phyloP scores from a whole-genome alignment of 345 rosid species.

The Gossypioides kirkii region DNA sequence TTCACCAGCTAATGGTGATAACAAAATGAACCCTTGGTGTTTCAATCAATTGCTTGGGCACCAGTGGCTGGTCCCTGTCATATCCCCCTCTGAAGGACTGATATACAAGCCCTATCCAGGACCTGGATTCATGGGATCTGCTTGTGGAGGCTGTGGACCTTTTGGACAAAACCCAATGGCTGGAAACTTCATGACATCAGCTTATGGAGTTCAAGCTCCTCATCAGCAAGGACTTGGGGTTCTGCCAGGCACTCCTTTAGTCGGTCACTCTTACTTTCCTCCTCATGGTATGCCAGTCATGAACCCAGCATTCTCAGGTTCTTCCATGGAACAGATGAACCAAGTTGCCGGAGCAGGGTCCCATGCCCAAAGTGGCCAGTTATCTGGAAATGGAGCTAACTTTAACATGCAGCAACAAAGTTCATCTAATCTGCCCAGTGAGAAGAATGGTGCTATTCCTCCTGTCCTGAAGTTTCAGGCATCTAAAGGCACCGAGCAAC shows the following conservation, averaged over 20 bases:
- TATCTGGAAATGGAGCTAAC: conserved; percentile 35
- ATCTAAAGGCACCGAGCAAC: conserved; percentile 37
- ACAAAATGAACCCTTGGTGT: conserved; percentile 35
- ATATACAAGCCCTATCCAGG: conserved; percentile 77
- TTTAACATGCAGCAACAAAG: conserved; percentile 37
- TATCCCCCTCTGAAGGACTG: conserved; percentile 91
- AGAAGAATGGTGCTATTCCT: conserved; percentile 30
- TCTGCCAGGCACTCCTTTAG: conserved; percentile 38
- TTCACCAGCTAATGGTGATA: conserved; percentile 22
- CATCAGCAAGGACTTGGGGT: conserved; percentile 44
- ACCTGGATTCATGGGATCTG: conserved; percentile 45
- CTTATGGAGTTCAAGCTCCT: conserved; percentile 35
- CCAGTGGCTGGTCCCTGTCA: conserved; percentile 83
- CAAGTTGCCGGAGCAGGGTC: conserved; percentile 31
- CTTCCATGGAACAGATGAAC: conserved; percentile 47
- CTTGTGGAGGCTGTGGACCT: conserved; percentile 47
- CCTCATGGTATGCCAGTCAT: conserved; percentile 53
- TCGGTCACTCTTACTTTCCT: conserved; percentile 60
- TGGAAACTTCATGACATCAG: conserved; percentile 38
- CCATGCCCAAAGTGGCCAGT: conserved; percentile 25
- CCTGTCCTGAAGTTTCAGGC: conserved; percentile 26
- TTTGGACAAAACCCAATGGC: conserved; percentile 41
- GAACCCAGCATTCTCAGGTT: conserved; percentile 37
- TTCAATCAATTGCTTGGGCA: conserved; percentile 43
- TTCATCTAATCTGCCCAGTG: conserved; percentile 28